These are phyloP conservation scores for Naganishia liquefaciens DNA, from an alignment of 1,284 basidiomycete species.

Conservation along the genomic window DNA sequence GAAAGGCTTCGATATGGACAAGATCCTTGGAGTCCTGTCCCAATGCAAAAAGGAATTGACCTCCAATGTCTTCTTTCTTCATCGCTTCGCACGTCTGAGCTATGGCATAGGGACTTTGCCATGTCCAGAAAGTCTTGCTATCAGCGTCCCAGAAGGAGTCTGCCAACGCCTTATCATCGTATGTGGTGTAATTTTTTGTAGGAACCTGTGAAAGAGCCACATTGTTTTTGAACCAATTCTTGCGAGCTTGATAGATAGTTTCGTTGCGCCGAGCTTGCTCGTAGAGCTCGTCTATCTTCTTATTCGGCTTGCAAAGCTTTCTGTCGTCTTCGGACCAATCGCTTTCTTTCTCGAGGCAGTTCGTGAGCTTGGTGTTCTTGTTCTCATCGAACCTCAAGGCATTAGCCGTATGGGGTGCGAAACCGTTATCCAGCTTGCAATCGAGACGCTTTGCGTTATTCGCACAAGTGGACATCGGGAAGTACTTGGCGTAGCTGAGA, in stretches of 20 bases:
- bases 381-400: not conserved
- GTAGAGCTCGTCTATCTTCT: not conserved
- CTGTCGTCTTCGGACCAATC: not conserved
- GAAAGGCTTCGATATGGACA: not conserved
- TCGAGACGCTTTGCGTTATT: not conserved
- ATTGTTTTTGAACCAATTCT: not conserved
- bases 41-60: conserved; percentile 12
- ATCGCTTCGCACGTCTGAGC: conserved; percentile 4
- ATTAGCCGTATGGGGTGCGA: not conserved
- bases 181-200: not conserved
- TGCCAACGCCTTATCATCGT: not conserved
- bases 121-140: not conserved
- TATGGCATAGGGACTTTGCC: conserved; percentile 11
- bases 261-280: no score
- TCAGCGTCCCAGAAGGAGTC: conserved; percentile 1
- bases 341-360: no score
- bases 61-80: conserved; percentile 1
- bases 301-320: no score
- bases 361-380: not conserved
- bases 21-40: conserved; percentile 12
- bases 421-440: not conserved
- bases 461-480: not conserved
- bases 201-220: not conserved
- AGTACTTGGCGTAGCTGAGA: conserved; percentile 6
- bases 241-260: not conserved